Evolutionary conservation across 768 basidiomycete genomes (phyloP).

Genomic region (Trametes punicea): DNA sequence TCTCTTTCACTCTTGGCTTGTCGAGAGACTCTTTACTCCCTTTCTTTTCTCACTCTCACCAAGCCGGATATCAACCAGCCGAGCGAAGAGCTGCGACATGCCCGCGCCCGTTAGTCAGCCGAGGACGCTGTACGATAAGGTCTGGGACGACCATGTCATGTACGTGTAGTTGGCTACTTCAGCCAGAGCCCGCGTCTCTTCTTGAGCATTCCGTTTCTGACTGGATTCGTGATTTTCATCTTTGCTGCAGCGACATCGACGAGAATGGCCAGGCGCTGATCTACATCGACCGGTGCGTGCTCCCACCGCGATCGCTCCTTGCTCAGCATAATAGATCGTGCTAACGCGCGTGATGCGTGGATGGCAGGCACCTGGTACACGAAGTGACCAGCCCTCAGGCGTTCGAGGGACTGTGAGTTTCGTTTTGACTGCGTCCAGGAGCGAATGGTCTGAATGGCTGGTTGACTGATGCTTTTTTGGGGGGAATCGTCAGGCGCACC

Average conservation of each 20-base stretch:
- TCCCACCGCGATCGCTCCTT: neutral
- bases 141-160: constrained; percentile 97
- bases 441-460: neutral
- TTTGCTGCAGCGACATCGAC: constrained; percentile 53
- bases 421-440: neutral
- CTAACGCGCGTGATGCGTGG: no score
- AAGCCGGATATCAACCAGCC: neutral
- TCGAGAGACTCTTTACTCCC: neutral
- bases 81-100: constrained; percentile 35
- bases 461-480: neutral
- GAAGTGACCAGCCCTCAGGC: constrained; percentile 66
- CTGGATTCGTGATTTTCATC: no score
- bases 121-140: constrained; percentile 95
- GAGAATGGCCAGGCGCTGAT: constrained; percentile 77
- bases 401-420: constrained; percentile 49
- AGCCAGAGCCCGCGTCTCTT: neutral
- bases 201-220: neutral
- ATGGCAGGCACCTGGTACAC: constrained; percentile 51
- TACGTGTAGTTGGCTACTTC: no score
- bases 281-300: constrained; percentile 54
- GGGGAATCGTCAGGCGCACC: constrained; percentile 33
- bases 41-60: neutral
- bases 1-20: neutral
- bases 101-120: constrained; percentile 56
- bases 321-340: no score